phyloP scores from a whole-genome alignment of 2,329 filamentous ascomycete genomes.

The Lasiodiplodia sp. region DNA sequence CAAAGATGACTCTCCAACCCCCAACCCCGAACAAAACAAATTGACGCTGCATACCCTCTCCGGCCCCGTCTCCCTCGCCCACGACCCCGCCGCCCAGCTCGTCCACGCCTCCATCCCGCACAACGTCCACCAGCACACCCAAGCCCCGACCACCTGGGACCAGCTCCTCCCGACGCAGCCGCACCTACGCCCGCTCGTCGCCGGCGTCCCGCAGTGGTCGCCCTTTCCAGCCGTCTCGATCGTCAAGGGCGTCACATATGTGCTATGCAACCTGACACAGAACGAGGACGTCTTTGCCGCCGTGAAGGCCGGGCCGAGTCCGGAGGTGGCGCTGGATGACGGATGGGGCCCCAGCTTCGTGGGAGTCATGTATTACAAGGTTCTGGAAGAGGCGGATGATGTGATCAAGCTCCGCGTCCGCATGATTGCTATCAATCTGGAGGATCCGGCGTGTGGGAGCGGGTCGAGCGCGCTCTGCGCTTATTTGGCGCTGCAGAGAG shows the following conservation, averaged over 20 bases:
- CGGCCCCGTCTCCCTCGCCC: neutral
- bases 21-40: neutral
- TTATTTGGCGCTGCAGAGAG: neutral
- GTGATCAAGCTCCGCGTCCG: neutral
- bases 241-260: too few species aligned
- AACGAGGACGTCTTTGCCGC: neutral
- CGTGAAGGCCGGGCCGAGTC: neutral
- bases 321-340: neutral
- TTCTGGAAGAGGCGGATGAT: neutral
- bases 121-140: neutral
- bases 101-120: neutral
- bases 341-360: neutral
- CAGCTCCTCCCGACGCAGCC: neutral
- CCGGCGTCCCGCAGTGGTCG: too few species aligned
- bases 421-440: neutral
- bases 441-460: neutral
- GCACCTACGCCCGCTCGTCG: too few species aligned
- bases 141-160: neutral
- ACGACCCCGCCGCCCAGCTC: neutral
- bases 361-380: neutral
- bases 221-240: too few species aligned
- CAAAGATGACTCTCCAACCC: neutral
- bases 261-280: too few species aligned
- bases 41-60: neutral
- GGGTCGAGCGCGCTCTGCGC: neutral